phyloP scores from a whole-genome alignment of 2,329 filamentous ascomycete genomes.

The Cladophialophora immunda region DNA sequence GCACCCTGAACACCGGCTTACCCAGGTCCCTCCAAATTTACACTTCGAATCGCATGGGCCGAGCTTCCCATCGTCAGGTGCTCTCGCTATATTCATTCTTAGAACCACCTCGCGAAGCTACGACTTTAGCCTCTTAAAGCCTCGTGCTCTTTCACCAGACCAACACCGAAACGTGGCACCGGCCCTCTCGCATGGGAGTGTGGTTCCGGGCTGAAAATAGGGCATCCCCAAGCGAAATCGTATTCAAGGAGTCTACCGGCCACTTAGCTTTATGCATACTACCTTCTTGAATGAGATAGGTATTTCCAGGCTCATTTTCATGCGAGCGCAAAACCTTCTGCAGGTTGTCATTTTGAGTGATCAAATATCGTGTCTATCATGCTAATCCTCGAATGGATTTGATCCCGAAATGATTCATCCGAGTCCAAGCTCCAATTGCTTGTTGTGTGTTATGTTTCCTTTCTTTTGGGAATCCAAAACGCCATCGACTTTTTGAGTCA shows the following conservation, averaged over 20 bases:
- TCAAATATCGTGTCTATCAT: not conserved
- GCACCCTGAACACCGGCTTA: not conserved
- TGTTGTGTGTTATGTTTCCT: not conserved
- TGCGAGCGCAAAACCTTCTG: constrained; percentile 2
- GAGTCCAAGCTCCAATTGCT: not conserved
- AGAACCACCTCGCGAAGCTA: not conserved
- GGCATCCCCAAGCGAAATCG: constrained; percentile 15
- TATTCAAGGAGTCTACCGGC: not conserved
- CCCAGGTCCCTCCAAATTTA: not conserved
- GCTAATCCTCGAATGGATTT: not conserved
- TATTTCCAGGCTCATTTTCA: constrained; percentile 1
- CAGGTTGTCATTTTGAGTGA: not conserved
- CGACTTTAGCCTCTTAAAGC: constrained; percentile 1
- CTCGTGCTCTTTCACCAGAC: not conserved
- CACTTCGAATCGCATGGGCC: not conserved
- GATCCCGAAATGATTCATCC: not conserved
- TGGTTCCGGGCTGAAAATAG: constrained; percentile 10
- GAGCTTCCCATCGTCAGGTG: not conserved
- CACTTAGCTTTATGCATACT: not conserved
- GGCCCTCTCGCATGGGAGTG: not conserved
- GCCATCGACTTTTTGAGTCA: constrained; percentile 6
- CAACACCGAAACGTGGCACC: constrained; percentile 11
- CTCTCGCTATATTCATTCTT: constrained; percentile 1
- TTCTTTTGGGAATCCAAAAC: constrained; percentile 12
- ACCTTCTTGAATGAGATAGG: not conserved